A percentile compares a stretch with the other conserved stretches of the same genome.
Evolutionary conservation across 202 grass and related monocot genomes (phyloP).

Genomic region (Eragrostis tef): DNA sequence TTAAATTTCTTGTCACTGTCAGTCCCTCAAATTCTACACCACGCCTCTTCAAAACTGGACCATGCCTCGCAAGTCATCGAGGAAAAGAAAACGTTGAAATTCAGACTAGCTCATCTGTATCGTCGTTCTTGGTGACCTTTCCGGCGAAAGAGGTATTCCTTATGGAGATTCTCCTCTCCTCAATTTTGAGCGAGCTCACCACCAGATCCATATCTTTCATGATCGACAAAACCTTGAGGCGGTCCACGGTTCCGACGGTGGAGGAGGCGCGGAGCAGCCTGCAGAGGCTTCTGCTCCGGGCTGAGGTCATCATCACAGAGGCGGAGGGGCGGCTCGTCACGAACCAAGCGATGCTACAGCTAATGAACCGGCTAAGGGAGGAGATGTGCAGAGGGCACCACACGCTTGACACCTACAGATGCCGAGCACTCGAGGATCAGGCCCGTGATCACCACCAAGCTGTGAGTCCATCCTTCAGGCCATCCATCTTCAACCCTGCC

Average conservation of each 20-base stretch:
- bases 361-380: background rate
- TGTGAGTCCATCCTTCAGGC: background rate
- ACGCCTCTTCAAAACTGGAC: too few species aligned
- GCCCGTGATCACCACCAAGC: conserved; percentile 7
- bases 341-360: conserved; percentile 7
- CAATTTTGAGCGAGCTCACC: background rate
- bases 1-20: too few species aligned
- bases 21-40: too few species aligned
- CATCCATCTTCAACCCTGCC: conserved; percentile 12
- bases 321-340: background rate
- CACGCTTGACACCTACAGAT: background rate
- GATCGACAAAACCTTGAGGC: background rate
- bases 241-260: background rate
- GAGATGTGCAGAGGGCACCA: conserved; percentile 24
- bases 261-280: background rate
- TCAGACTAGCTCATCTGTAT: too few species aligned
- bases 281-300: background rate
- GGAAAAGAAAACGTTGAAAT: too few species aligned
- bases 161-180: background rate
- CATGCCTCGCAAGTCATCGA: too few species aligned
- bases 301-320: background rate
- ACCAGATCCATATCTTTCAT: conserved; percentile 20
- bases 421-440: background rate
- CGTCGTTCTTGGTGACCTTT: too few species aligned
- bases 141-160: too few species aligned